Evolutionary conservation across 177 flowering plant species (phyloP).

Genomic region (Tripterygium wilfordii): DNA sequence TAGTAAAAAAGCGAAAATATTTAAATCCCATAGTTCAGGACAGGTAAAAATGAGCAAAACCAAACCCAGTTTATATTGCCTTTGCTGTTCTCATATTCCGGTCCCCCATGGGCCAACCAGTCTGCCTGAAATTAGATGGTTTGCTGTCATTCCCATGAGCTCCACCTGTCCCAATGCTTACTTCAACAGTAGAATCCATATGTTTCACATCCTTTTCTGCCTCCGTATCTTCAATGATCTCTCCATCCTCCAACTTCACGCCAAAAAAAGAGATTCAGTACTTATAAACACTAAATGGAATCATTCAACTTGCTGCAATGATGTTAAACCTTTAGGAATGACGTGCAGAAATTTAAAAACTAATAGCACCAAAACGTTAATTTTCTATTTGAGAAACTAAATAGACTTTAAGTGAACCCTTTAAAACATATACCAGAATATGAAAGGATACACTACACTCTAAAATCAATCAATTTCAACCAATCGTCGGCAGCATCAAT

Average conservation of each 20-base stretch:
- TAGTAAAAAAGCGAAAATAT: constrained; percentile 8
- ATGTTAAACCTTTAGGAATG: too few species aligned
- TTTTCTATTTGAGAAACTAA: too few species aligned
- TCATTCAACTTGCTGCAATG: not conserved
- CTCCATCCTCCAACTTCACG: constrained; percentile 79
- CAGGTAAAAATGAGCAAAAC: too few species aligned
- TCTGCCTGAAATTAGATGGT: constrained; percentile 20
- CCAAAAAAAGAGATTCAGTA: constrained; percentile 4
- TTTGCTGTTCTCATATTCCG: constrained; percentile 28
- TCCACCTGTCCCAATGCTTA: constrained; percentile 9
- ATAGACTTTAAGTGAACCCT: too few species aligned
- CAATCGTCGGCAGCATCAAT: too few species aligned
- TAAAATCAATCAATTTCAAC: not conserved
- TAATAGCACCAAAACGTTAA: not conserved
- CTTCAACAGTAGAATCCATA: constrained; percentile 19
- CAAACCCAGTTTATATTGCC: constrained; percentile 27
- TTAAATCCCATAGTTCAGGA: not conserved
- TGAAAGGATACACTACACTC: too few species aligned
- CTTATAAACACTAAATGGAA: not conserved
- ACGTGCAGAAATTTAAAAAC: not conserved
- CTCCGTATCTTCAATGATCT: constrained; percentile 43
- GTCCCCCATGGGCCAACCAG: constrained; percentile 46
- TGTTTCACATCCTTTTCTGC: constrained; percentile 22
- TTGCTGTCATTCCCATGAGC: constrained; percentile 22
- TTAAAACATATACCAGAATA: too few species aligned